Percentiles rank a stretch among this genome's conserved stretches.
phyloP scores from a whole-genome alignment of 257 asterid species.

The Fraxinus anomala region DNA sequence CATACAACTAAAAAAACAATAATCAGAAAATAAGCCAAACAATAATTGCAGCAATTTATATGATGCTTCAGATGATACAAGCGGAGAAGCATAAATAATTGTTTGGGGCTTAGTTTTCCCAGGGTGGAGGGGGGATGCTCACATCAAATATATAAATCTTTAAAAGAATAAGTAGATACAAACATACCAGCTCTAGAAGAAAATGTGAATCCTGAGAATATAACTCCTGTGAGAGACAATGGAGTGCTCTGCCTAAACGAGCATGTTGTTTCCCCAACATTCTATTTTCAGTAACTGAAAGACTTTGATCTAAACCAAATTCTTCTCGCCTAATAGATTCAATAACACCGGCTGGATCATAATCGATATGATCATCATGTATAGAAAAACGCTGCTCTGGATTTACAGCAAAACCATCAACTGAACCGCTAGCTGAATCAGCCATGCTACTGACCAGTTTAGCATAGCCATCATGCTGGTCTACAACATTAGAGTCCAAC shows the following conservation, averaged over 20 bases:
- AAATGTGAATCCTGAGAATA: slow-evolving; percentile 99
- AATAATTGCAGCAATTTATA: neutral
- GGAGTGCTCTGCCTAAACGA: slow-evolving; percentile 96
- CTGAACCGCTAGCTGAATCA: slow-evolving; percentile 32
- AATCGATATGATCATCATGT: slow-evolving; percentile 27
- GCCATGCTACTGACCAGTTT: slow-evolving; percentile 28
- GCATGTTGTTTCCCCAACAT: slow-evolving; percentile 96
- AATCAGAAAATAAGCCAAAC: slow-evolving; percentile 1
- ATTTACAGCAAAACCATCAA: slow-evolving; percentile 27
- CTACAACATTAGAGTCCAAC: slow-evolving; percentile 31
- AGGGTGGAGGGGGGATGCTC: slow-evolving; percentile 8
- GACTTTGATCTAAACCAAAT: slow-evolving; percentile 71
- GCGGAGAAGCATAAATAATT: neutral
- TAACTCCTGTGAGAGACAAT: slow-evolving; percentile 92
- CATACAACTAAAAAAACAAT: neutral
- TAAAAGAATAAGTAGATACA: slow-evolving; percentile 18
- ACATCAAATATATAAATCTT: slow-evolving; percentile 16
- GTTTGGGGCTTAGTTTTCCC: neutral
- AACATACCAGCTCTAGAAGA: slow-evolving; percentile 85
- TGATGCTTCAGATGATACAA: slow-evolving; percentile 1
- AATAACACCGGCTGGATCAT: slow-evolving; percentile 55
- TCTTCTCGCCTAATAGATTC: slow-evolving; percentile 80
- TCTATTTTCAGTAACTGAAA: slow-evolving; percentile 61
- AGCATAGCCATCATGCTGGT: slow-evolving; percentile 23
- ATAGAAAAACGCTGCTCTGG: slow-evolving; percentile 16